These are phyloP conservation scores for Suhomyces prunicola DNA, from an alignment of 805 yeast species.

Conservation along the genomic window DNA sequence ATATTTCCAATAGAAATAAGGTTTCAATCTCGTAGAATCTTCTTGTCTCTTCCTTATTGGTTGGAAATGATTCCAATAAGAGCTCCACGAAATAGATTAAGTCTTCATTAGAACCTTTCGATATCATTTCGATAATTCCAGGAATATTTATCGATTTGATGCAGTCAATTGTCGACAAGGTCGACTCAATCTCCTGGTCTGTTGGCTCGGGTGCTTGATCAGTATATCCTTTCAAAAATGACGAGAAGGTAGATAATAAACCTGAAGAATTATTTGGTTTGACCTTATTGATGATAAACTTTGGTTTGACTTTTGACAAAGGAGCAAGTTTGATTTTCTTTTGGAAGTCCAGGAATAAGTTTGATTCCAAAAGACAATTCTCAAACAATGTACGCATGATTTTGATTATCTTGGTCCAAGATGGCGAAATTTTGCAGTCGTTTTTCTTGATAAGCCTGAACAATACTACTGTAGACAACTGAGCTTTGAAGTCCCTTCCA, in stretches of 20 bases:
- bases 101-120: constrained; percentile 33
- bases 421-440: constrained; percentile 44
- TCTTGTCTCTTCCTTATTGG: constrained; percentile 23
- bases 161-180: constrained; percentile 81
- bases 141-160: constrained; percentile 64
- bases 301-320: constrained; percentile 63
- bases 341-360: constrained; percentile 61
- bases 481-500: constrained; percentile 91
- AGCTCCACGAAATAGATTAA: constrained; percentile 28
- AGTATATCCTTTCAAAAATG: constrained; percentile 80
- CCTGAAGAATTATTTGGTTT: constrained; percentile 72
- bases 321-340: constrained; percentile 48
- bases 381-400: constrained; percentile 66
- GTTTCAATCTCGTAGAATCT: constrained; percentile 46
- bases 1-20: constrained; percentile 47
- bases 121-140: constrained; percentile 51
- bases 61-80: constrained; percentile 28
- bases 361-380: constrained; percentile 66
- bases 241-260: constrained; percentile 84
- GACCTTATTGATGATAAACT: constrained; percentile 58
- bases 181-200: constrained; percentile 85
- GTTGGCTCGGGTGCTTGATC: constrained; percentile 92
- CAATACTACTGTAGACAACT: constrained; percentile 79
- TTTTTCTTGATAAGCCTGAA: constrained; percentile 71
- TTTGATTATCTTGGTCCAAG: constrained; percentile 62